phyloP scores from a whole-genome alignment of 2,329 filamentous ascomycete species.

The Colletotrichum costaricense region DNA sequence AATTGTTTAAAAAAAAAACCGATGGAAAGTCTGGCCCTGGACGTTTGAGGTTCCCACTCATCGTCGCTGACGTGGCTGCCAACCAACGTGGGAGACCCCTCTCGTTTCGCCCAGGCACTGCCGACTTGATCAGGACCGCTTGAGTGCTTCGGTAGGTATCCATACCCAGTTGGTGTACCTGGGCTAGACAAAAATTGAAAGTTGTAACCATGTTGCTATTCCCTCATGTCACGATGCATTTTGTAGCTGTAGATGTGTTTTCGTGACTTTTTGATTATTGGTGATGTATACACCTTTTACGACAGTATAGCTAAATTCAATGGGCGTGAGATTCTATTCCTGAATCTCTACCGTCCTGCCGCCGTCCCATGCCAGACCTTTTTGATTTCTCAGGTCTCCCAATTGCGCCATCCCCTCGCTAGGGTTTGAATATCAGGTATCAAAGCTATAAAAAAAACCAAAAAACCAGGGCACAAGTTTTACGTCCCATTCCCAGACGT shows the following conservation, averaged over 20 bases:
- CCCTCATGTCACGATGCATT: not conserved
- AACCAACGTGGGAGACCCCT: not conserved
- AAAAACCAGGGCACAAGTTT: not conserved
- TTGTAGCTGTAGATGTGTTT: not conserved
- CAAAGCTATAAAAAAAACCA: not conserved
- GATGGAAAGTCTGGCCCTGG: not conserved
- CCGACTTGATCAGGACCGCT: not conserved
- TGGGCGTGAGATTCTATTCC: not conserved
- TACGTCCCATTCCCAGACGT: not conserved
- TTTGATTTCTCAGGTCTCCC: constrained; percentile 18
- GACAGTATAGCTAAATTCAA: not conserved
- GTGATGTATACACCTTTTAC: not conserved
- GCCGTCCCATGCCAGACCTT: constrained; percentile 18
- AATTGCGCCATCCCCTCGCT: constrained; percentile 32
- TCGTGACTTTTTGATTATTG: not conserved
- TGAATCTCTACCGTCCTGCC: constrained; percentile 2
- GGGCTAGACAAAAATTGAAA: not conserved
- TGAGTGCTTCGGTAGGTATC: no score
- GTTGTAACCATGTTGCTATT: not conserved
- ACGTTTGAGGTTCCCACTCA: not conserved
- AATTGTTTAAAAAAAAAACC: not conserved
- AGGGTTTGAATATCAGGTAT: not conserved
- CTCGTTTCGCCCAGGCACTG: not conserved
- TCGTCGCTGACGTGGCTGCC: constrained; percentile 18
- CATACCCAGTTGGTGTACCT: not conserved